Evolutionary conservation across 1,284 basidiomycete species (phyloP), one percentile per base, ranked within the genome.

Genomic region (Malassezia sympodialis): DNA sequence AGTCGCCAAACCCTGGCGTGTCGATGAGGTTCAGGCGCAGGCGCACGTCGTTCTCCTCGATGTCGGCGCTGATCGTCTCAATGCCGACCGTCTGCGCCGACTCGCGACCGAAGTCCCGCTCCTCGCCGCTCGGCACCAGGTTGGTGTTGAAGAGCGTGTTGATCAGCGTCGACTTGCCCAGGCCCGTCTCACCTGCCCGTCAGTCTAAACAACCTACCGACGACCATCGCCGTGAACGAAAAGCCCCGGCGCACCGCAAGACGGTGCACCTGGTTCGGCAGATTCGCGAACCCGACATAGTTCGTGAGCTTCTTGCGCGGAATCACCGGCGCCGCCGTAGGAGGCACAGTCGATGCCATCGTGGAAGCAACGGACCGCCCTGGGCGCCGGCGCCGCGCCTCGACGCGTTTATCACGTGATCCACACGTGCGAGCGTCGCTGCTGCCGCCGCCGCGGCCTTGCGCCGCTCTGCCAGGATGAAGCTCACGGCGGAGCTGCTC

Each of bases 401-500:
- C 35, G 21, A 45, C 43, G 27, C 32, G 31, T 26, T 3, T 10
- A 15, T 37, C 54, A 56, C 54, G 54, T 56, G 54, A 40, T n/a
- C 19, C 8, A 19, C 32, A 39, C 31, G 34, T 43, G 45, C 46
- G 21, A 45, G 44, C 44, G 44, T 6, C 44, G n/a, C 23, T 7
- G n/a, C 23, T 7, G 43, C 19, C 28, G 27, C 19, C 42, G 24
- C 26, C 10, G 24, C 44, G n/a, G 19, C 21, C 37, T 21, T 39
- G 44, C 44, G 26, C 15, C 43, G 17, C 44, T 31, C 14, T 27
- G 40, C 28, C 28, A 40, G 35, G 21, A 88, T 90, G 84, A 90
- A 90, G 83, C 85, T 91, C 78, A 89, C 89, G 43, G 87, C 89
- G 59, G 88, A 93, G 81, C 82, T 93, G 63, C 80, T 91, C 61